Evolutionary conservation across 1,139 yeast genomes (phyloP).

Genomic region (Saccharomyces hybrid): DNA sequence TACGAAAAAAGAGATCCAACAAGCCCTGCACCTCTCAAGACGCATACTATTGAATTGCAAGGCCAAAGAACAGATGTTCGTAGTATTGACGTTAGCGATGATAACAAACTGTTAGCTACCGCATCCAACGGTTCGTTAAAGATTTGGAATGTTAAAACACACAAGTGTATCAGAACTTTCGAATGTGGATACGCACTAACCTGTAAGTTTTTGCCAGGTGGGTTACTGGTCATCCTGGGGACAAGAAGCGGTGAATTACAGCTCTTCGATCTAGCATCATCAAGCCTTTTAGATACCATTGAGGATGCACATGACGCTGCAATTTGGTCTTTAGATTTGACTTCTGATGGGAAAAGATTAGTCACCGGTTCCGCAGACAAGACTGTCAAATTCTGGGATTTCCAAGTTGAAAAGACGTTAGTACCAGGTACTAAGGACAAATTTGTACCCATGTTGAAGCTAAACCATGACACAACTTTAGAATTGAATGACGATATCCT

Average conservation of each 20-base stretch:
- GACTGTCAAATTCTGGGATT: slow-evolving; percentile 80
- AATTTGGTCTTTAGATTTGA: slow-evolving; percentile 83
- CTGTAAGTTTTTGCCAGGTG: slow-evolving; percentile 84
- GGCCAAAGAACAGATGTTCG: slow-evolving; percentile 92
- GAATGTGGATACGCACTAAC: slow-evolving; percentile 84
- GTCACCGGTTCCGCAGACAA: slow-evolving; percentile 95
- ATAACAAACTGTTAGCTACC: slow-evolving; percentile 72
- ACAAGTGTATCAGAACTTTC: slow-evolving; percentile 74
- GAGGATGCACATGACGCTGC: slow-evolving; percentile 78
- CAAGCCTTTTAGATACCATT: slow-evolving; percentile 61
- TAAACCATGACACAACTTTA: slow-evolving; percentile 70
- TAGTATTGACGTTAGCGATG: slow-evolving; percentile 73
- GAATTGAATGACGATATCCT: slow-evolving; percentile 83
- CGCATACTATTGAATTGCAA: slow-evolving; percentile 56
- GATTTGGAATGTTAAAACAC: slow-evolving; percentile 75
- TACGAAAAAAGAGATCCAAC: slow-evolving; percentile 45
- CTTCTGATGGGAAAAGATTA: slow-evolving; percentile 76
- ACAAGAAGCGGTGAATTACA: slow-evolving; percentile 82
- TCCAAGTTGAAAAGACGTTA: slow-evolving; percentile 55
- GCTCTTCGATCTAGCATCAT: slow-evolving; percentile 77
- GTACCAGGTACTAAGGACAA: slow-evolving; percentile 60
- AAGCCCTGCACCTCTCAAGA: slow-evolving; percentile 37
- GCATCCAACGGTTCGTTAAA: slow-evolving; percentile 87
- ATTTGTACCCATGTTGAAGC: slow-evolving; percentile 45
- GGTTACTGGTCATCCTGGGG: slow-evolving; percentile 79